Base-by-base conservation (phyloP, 257 asterid species). In the Primulina tabacum region DNA sequence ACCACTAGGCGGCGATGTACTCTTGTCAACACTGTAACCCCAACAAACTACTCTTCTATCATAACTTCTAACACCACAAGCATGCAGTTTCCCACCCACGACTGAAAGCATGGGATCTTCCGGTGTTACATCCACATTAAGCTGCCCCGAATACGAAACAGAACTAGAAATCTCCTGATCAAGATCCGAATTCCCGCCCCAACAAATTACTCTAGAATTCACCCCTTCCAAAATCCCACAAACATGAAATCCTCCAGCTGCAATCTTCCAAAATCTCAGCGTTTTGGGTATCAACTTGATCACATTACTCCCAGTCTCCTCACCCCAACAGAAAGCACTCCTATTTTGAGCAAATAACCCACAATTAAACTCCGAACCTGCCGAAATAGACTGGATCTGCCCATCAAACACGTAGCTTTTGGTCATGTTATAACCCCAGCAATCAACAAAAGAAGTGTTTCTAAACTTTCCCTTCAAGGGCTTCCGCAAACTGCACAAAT, bases 341-440 rank as follows among this genome's bases (percentile, higher is more conserved):
- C 88, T 72, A 33, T 88, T 92, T 65, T 88, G 90, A 3, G 95
- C 81, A 80, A 89, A 86, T 71, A 92, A 37, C 0, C 87, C 98
- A 61, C 98, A 92, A 38, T 87, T 88, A 52, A 89, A 92, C 84
- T 77, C 90, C 9, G 98, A 89, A 30, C 98, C 98, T 1, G 96
- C 96, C 5, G 98, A 88, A 32, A 92, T 82, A 2, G 96, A 83
- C 37, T 82, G 92, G 85, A 89, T 83, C 88, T 81, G 92, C 73
- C 95, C 96, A 55, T 88, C 85, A 63, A 89, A 88, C 63, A 9
- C 76, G 64, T 88, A 82, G 43, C 77, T 88, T 38, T 75, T 76
- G 0, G 98, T 88, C 96, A 89, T 92, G 80, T 92, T 92, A 62
- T 92, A 92, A 5, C 98, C 98, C 98, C 98, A 92, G 12, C 98